Evolutionary conservation across 345 rosid genomes (phyloP).

Genomic region (Euphorbia pulcherrima): DNA sequence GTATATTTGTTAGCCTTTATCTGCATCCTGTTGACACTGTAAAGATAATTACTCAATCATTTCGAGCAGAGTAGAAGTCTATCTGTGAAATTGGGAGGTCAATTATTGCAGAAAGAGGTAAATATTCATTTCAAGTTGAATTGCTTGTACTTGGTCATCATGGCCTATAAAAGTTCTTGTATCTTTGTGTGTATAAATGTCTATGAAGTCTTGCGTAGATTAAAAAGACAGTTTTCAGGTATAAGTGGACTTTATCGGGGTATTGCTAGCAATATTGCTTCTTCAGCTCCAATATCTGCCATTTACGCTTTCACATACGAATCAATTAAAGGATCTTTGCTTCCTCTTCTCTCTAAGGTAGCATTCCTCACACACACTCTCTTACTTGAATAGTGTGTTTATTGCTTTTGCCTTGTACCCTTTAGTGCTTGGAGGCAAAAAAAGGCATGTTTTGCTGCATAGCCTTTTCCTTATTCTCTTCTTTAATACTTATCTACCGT

Average conservation of each 20-base stretch:
- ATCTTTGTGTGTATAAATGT: conserved; percentile 8
- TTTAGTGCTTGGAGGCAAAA: background rate
- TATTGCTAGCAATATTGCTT: conserved; percentile 72
- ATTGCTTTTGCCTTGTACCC: background rate
- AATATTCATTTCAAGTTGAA: conserved; percentile 1
- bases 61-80: conserved; percentile 63
- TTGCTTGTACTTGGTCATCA: background rate
- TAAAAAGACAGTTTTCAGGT: conserved; percentile 43
- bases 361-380: conserved; percentile 4
- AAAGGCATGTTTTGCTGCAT: background rate
- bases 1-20: conserved; percentile 77
- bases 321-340: conserved; percentile 70
- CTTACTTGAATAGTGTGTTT: conserved; percentile 10
- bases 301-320: conserved; percentile 84
- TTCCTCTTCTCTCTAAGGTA: conserved; percentile 80
- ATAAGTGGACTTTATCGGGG: conserved; percentile 80
- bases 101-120: conserved; percentile 86
- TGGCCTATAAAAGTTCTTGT: background rate
- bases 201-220: conserved; percentile 3
- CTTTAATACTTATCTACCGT: background rate
- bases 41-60: conserved; percentile 76
- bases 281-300: conserved; percentile 93
- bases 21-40: conserved; percentile 88
- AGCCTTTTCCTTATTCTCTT: background rate
- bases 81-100: conserved; percentile 57